Percentiles rank a stretch among this genome's conserved stretches.
Evolutionary conservation across 805 yeast genomes (phyloP).

Genomic region (Vanderwaltozyma tropicalis): DNA sequence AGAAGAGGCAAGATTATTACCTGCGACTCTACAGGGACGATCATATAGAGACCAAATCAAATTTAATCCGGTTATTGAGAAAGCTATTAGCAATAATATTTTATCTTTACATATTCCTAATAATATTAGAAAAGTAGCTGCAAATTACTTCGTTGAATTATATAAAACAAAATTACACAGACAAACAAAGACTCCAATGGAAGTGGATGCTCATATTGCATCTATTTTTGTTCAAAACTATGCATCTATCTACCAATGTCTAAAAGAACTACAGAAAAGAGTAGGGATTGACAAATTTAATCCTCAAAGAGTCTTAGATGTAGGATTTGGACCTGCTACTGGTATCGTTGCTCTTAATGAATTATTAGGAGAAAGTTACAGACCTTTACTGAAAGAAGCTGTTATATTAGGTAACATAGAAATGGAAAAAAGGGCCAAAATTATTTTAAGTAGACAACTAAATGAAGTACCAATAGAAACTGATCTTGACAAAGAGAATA

Average conservation of each 20-base stretch:
- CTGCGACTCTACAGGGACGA: constrained; percentile 47
- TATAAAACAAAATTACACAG: constrained; percentile 45
- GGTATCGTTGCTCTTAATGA: constrained; percentile 86
- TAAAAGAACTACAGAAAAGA: constrained; percentile 54
- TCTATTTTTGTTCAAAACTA: constrained; percentile 75
- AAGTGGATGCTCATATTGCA: constrained; percentile 73
- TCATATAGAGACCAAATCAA: constrained; percentile 38
- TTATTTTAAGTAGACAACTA: constrained; percentile 59
- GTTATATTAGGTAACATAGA: constrained; percentile 59
- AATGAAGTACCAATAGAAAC: constrained; percentile 33
- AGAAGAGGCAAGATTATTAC: constrained; percentile 38
- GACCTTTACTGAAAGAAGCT: constrained; percentile 56
- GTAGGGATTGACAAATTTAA: constrained; percentile 41
- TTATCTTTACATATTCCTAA: constrained; percentile 51
- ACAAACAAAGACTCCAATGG: constrained; percentile 35
- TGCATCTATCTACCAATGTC: constrained; percentile 53
- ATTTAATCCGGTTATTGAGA: constrained; percentile 48
- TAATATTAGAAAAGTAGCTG: constrained; percentile 50
- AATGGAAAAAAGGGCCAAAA: constrained; percentile 75
- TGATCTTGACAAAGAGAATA: neutral
- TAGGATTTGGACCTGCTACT: constrained; percentile 86
- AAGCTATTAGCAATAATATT: constrained; percentile 55
- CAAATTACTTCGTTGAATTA: constrained; percentile 42
- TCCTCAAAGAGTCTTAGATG: constrained; percentile 63
- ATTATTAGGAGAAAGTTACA: constrained; percentile 54